Evolutionary conservation across 352 stramenopile species (phyloP).

Genomic region (Phytophthora cactorum): DNA sequence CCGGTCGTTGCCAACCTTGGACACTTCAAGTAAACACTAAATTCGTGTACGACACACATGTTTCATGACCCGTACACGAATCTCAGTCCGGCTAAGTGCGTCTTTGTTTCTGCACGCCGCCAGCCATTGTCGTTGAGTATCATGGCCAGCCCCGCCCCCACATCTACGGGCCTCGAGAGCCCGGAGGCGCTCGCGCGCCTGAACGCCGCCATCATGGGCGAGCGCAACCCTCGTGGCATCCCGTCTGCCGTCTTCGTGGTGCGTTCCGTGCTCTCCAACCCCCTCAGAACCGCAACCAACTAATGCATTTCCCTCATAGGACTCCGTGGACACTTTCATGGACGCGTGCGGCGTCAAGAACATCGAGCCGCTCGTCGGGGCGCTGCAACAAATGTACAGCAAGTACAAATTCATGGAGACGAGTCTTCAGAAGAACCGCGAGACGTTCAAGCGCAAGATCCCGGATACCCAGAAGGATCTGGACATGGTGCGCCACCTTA

Average conservation of each 20-base stretch:
- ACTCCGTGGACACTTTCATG: conserved; percentile 80
- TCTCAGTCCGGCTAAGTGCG: too few relatives aligned
- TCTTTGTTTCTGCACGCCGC: too few relatives aligned
- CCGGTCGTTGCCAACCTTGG: too few relatives aligned
- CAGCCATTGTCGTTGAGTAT: conserved; percentile 4
- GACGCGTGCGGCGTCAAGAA: conserved; percentile 50
- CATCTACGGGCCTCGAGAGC: conserved; percentile 57
- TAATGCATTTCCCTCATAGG: conserved; percentile 27
- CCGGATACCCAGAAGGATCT: conserved; percentile 92
- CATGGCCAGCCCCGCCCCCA: conserved; percentile 41
- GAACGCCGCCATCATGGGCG: conserved; percentile 75
- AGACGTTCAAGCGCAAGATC: conserved; percentile 90
- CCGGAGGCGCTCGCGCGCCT: conserved; percentile 76
- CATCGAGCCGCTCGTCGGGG: conserved; percentile 81
- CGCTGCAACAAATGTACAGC: conserved; percentile 89
- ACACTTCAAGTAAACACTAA: too few relatives aligned
- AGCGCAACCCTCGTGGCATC: conserved; percentile 83
- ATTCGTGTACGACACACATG: not conserved
- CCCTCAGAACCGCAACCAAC: not conserved
- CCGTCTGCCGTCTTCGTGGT: conserved; percentile 82
- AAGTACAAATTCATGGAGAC: conserved; percentile 94
- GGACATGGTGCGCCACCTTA: conserved; percentile 53
- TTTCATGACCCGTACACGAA: not conserved
- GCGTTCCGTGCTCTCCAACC: conserved; percentile 7
- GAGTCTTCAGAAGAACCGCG: conserved; percentile 84